Evolutionary conservation across 2,329 filamentous ascomycete genomes (phyloP), one percentile per base, ranked within the genome.

Genomic region (Xylariales sp.): DNA sequence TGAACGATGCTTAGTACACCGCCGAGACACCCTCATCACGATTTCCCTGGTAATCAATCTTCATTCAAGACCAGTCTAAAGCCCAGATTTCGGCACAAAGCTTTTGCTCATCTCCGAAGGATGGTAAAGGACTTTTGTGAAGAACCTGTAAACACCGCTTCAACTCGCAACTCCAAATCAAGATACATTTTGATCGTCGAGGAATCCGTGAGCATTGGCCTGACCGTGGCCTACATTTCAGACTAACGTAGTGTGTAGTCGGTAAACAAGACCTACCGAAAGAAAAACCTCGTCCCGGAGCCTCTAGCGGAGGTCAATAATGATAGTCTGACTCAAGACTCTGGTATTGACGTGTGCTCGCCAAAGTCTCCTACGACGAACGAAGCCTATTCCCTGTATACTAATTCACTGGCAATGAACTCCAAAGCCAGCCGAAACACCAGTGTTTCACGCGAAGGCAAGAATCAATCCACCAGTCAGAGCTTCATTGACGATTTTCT

Each of bases 401-500:
- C 9, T 12, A 33, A 43, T 25, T 43, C 41, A 2, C 41, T 34
- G 15, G 41, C 24, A 41, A 45, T 45, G 43, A 41, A 28, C 18
- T 42, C 38, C 34, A 36, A 40, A 19, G 21, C 32, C 33, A 29
- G 16, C 12, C 18, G 29, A 11, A 29, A n/a, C 36, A 19, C 37
- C 31, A 18, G 21, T 20, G 40, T 15, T 44, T 40, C 42, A 31
- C 37, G 36, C 37, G 38, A 33, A 41, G 33, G 31, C 33, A 33
- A 25, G 21, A 14, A 36, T 24, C 37, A 37, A 24, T 40, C 34
- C 22, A 36, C 43, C 10, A 36, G 39, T 15, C 43, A 37, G 28
- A 25, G 38, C 43, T 41, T 29, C 16, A 41, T 40, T 31, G 37
- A 41, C 37, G 43, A 12, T 15, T 45, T 38, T 20, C 31, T 45